Conservation (phyloP, 441 rosid genomes). For the Theobroma grandiflorum region DNA sequence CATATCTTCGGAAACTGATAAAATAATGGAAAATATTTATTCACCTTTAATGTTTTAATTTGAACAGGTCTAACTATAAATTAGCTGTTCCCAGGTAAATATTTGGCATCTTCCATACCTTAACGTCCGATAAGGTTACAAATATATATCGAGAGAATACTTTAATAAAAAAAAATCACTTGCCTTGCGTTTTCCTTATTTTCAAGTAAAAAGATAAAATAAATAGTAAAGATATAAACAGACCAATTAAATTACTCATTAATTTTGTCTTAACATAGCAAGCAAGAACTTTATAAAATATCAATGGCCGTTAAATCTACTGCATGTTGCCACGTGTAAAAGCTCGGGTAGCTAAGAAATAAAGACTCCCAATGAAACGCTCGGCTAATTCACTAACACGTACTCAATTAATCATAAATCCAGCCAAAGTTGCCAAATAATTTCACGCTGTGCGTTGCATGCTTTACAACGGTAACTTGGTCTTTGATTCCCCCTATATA, state of each 20-base stretch:
- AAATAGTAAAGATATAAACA: background rate
- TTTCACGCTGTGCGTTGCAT: conserved; percentile 9
- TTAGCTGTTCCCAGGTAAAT: background rate
- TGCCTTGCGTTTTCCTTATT: background rate
- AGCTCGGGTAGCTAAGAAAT: conserved; percentile 8
- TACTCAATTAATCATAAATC: background rate
- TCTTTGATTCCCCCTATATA: conserved; percentile 39
- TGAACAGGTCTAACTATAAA: background rate
- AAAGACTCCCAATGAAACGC: conserved; percentile 44
- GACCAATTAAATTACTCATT: background rate
- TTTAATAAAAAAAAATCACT: background rate
- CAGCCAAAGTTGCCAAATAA: conserved; percentile 28
- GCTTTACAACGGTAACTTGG: conserved; percentile 52
- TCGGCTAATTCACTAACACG: conserved; percentile 20
- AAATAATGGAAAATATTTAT: no score
- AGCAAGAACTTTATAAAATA: background rate
- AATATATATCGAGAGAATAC: no score
- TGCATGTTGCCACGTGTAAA: conserved; percentile 69
- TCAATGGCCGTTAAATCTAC: conserved; percentile 53
- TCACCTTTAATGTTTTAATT: no score
- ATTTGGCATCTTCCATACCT: background rate
- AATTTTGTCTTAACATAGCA: background rate
- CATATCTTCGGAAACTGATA: background rate
- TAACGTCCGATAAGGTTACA: background rate
- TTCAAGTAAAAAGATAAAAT: background rate